Evolutionary conservation across 2,329 filamentous ascomycete genomes (phyloP), one percentile per base, ranked within the genome.

Genomic region (Fusarium transvaalense): DNA sequence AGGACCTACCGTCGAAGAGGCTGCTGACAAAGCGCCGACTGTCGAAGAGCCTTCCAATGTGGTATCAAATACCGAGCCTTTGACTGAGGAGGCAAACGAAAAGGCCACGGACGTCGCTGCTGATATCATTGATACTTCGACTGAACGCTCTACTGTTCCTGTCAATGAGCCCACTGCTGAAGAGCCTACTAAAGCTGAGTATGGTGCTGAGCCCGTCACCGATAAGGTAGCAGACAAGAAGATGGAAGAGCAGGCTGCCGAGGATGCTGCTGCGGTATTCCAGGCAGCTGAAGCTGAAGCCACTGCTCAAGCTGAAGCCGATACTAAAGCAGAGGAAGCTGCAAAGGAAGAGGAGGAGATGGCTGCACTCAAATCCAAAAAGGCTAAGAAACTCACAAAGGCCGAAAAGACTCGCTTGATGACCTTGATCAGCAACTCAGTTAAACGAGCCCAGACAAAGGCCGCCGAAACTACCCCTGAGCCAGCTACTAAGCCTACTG

Each of bases 381-480:
- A 51, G 47, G 32, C 47, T 10, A 51, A 39, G 47, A 51, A 51
- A 34, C 47, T 51, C 23, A 39, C 47, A n/a, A 51, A 51, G 47
- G 23, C n/a, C 9, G 47, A 51, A 15, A 51, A 39, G 37, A n/a
- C 47, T 38, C 47, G 47, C 25, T 51, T 51, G 37, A 29, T 39
- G 34, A 39, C 47, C 17, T 29, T 51, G 23, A 51, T 51, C n/a
- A n/a, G 34, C 34, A 38, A 39, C 34, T 51, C 47, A 14, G 47
- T 51, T 10, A 51, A 38, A 29, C 47, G 47, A 38, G 47, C 47
- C 13, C 34, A 51, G 32, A 23, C 23, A 38, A 51, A 51, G 34
- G 47, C 47, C 27, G 14, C n/a, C 34, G 34, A 39, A 38, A 27
- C 34, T 17, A 19, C 47, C n/a, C 17, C 32, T 39, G 23, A 27